Base-by-base conservation (phyloP, 1,139 yeast genomes). In the Candida albicans region DNA sequence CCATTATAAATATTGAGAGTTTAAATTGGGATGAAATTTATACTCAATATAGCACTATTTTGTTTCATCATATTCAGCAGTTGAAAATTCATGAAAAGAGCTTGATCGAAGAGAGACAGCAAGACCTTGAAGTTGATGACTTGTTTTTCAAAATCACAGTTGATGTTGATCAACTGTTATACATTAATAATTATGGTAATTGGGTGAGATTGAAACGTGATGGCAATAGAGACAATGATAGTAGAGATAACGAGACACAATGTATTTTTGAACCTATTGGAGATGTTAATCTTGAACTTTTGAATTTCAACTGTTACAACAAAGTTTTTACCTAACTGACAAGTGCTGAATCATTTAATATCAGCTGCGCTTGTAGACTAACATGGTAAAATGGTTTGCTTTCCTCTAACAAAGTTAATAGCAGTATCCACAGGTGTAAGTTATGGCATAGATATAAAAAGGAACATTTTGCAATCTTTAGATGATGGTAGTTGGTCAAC, bases 21-120 rank as follows among this genome's bases (percentile, higher is more conserved):
- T 45, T 69, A 26, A 52, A 58, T 11, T 70, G 76, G 77, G 52
- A 53, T 10, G 68, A 61, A 28, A 53, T 73, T 2, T 64, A 65
- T 46, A 51, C 67, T 1, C 70, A 68, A 43, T 61, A 67, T 32
- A 62, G 61, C 32, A 52, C 67, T 6, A 40, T 65, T 10, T 49
- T 72, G 28, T 67, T 58, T 42, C 52, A 57, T 32, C 77, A 69
- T 46, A 48, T 63, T 6, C 63, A 65, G 39, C 68, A 68, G 42
- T 51, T 63, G 32, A 54, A 52, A 30, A 41, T 36, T 25, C 9
- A 12, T 32, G 25, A 30, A 7, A 15, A 8, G 11, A 15, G 18
- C 25, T 18, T 15, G 14, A n/a, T 24, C 13, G 15, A 6, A n/a
- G 26, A 6, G 7, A 18, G 8, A 8, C 29, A 24, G 11, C 35